phyloP scores from a whole-genome alignment of 139 green algal species.

The Volvox reticuliferus region DNA sequence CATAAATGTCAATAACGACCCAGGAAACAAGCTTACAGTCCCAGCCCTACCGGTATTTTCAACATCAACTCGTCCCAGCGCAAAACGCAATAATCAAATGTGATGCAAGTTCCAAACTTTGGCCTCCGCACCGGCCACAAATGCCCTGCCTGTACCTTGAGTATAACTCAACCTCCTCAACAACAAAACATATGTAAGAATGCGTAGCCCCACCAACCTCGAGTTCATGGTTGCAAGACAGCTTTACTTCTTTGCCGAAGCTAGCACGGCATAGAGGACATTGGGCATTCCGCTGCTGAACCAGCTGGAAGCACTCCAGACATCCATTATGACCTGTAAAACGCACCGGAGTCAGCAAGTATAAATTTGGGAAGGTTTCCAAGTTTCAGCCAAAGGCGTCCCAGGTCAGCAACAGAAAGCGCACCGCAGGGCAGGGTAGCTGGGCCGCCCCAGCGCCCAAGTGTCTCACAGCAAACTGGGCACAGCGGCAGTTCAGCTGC shows the following conservation, averaged over 20 bases:
- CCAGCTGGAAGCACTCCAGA: constrained; percentile 69
- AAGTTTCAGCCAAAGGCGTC: too few species aligned
- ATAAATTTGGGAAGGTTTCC: too few species aligned
- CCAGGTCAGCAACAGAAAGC: not conserved
- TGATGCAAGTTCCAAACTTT: too few species aligned
- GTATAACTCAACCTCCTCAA: too few species aligned
- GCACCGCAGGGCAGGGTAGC: constrained; percentile 76
- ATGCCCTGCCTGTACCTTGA: too few species aligned
- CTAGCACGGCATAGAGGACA: constrained; percentile 76
- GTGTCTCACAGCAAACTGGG: constrained; percentile 68
- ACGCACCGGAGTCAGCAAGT: not conserved
- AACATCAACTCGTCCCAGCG: too few species aligned
- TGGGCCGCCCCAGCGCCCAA: constrained; percentile 72
- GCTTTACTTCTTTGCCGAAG: constrained; percentile 59
- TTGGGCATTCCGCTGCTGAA: constrained; percentile 64
- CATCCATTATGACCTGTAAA: constrained; percentile 80
- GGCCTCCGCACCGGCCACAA: too few species aligned
- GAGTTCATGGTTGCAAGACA: constrained; percentile 71
- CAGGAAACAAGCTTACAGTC: too few species aligned
- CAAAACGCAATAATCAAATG: too few species aligned
- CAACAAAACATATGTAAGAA: too few species aligned
- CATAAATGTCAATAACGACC: too few species aligned
- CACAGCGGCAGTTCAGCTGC: constrained; percentile 58
- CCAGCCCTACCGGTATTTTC: too few species aligned
- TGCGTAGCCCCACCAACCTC: constrained; percentile 9